Base-by-base conservation (phyloP, 345 rosid species). In the Toxicodendron radicans region DNA sequence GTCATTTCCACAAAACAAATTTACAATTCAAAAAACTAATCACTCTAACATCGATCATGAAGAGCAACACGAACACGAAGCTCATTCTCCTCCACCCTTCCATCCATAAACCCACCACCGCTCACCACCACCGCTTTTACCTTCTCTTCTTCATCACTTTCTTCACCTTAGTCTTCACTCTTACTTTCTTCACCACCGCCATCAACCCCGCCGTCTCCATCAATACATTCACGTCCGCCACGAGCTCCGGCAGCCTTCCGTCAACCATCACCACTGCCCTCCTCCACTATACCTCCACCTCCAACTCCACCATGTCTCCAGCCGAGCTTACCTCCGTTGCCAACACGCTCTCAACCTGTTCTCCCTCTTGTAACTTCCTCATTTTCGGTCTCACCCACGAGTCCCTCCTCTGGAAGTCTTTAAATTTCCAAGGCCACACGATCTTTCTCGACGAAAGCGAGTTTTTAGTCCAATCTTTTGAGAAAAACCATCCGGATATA, bases 321-420 rank as follows among this genome's bases (percentile, higher is more conserved):
- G 4, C 80, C 2, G 99, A 95, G 78, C 90, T 92, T 79, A 78
- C 91, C 74, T 18, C 88, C 70, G 58, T 95, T 70, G 79, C 85
- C 78, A 61, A 87, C 69, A 52, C 80, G 70, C 87, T 87, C 77
- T 76, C 80, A 66, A 59, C 41, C 79, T 86, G 89, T 68, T 79
- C 85, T 13, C 52, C 83, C 45, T 75, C 76, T 13, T 87, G 93
- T 68, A 89, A 88, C 70, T 77, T 95, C 77, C 92, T 95, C 60
- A 71, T 95, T 33, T 95, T 92, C 70, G 97, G 97, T 13, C 80
- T 95, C 3, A 79, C 91, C 33, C 94, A 92, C 81, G 99, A 95
- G 70, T 83, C 97, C 75, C 95, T 89, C 75, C 83, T 95, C 43
- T 95, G 93, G 97, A 82, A 86, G 79, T 87, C 97, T 10, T 80